Percentiles rank a stretch among this genome's conserved stretches.
Evolutionary conservation across 441 rosid genomes (phyloP).

Genomic region (Populus tomentosa): DNA sequence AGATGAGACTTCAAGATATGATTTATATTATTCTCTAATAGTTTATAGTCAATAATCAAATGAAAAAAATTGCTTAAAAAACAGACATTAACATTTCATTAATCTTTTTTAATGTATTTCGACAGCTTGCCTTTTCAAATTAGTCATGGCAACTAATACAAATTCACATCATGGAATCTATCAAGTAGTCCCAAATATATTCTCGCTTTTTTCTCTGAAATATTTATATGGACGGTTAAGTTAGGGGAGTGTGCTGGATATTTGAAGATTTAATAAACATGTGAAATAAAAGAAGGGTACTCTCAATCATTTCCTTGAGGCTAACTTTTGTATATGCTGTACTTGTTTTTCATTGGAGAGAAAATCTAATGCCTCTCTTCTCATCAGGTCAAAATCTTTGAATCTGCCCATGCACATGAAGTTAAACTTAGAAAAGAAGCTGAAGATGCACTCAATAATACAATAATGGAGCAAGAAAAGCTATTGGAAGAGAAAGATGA

Average conservation of each 20-base stretch:
- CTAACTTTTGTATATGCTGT: neutral
- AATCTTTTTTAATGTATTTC: neutral
- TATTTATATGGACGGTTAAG: neutral
- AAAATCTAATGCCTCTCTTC: slow-evolving; percentile 4
- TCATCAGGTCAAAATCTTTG: slow-evolving; percentile 37
- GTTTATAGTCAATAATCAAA: neutral
- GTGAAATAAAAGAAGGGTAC: neutral
- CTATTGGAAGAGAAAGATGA: slow-evolving; percentile 45
- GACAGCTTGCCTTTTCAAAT: neutral
- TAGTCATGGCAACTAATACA: neutral
- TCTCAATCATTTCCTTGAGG: neutral
- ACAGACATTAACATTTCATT: neutral
- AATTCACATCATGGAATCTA: neutral
- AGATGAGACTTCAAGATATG: no score
- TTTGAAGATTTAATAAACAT: neutral
- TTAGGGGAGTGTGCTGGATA: neutral
- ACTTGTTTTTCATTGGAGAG: neutral
- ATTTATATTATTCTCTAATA: no score
- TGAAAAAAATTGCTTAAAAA: neutral
- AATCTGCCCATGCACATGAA: slow-evolving; percentile 42
- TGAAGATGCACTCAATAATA: slow-evolving; percentile 36
- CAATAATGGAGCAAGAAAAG: slow-evolving; percentile 35
- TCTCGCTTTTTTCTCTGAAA: neutral
- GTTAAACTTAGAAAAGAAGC: slow-evolving; percentile 40
- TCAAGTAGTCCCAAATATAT: neutral